These are phyloP conservation scores for Hippophae tibetana DNA, from an alignment of 306 rosid species.

Conservation along the genomic window DNA sequence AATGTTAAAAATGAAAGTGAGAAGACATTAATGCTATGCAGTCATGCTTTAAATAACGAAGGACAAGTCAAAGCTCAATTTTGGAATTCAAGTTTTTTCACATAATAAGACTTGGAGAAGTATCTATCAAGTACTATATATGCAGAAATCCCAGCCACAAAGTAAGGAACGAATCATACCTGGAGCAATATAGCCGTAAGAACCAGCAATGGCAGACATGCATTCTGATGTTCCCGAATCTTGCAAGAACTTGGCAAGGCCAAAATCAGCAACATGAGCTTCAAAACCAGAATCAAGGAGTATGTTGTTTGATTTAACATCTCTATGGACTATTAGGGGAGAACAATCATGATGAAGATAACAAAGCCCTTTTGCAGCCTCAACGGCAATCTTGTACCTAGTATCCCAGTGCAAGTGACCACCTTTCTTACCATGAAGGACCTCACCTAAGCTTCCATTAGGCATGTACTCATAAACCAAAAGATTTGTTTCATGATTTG, in stretches of 20 bases:
- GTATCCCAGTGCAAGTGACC: constrained; percentile 92
- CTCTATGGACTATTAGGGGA: constrained; percentile 82
- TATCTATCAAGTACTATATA: constrained; percentile 9
- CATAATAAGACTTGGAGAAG: constrained; percentile 16
- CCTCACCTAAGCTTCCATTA: constrained; percentile 92
- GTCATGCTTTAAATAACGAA: constrained; percentile 13
- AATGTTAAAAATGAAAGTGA: constrained; percentile 17
- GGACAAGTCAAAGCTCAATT: constrained; percentile 22
- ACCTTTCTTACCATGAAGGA: constrained; percentile 95
- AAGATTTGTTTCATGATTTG: constrained; percentile 91
- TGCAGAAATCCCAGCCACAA: constrained; percentile 6
- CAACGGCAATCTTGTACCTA: constrained; percentile 79
- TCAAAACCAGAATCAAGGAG: constrained; percentile 78
- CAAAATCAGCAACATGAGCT: constrained; percentile 98
- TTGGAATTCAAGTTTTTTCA: constrained; percentile 10
- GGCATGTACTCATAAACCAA: constrained; percentile 96
- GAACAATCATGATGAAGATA: constrained; percentile 96
- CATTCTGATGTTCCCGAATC: constrained; percentile 97
- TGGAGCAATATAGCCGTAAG: constrained; percentile 97
- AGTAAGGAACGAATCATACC: constrained; percentile 36
- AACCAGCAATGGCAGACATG: constrained; percentile 99
- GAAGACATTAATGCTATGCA: constrained; percentile 14
- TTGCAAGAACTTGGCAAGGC: constrained; percentile 95
- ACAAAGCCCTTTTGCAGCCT: constrained; percentile 96
- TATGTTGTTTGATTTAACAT: constrained; percentile 90